Evolutionary conservation across 805 yeast genomes (phyloP).

Genomic region (Yamadazyma takamatsuzukensis): DNA sequence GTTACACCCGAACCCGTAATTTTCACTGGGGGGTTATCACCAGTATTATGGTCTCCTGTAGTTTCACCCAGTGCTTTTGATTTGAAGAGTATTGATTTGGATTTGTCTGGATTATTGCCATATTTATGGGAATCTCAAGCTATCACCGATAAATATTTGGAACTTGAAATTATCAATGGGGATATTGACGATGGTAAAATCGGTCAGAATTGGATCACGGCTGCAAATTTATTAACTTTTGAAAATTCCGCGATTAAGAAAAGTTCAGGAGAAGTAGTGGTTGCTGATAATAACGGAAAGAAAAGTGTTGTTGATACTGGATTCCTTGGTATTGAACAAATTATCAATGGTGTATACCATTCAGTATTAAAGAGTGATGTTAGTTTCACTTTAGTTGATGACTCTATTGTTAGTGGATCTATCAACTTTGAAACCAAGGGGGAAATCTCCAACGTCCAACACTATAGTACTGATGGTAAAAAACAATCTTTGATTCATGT

Average conservation of each 20-base stretch:
- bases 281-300: constrained; percentile 15
- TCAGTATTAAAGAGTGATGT: constrained; percentile 33
- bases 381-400: constrained; percentile 35
- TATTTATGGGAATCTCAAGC: constrained; percentile 49
- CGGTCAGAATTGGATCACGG: constrained; percentile 56
- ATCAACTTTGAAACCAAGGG: constrained; percentile 26
- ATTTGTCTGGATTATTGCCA: constrained; percentile 68
- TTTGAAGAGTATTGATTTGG: constrained; percentile 64
- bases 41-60: constrained; percentile 77
- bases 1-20: constrained; percentile 70
- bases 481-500: constrained; percentile 28
- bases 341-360: constrained; percentile 31
- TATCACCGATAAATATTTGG: constrained; percentile 27
- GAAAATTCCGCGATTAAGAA: constrained; percentile 39
- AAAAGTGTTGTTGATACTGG: too few species aligned
- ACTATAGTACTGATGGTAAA: constrained; percentile 37
- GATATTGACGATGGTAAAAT: constrained; percentile 18
- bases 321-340: constrained; percentile 21
- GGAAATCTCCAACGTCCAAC: constrained; percentile 35
- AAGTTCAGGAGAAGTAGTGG: constrained; percentile 37
- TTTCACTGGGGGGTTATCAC: constrained; percentile 79
- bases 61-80: constrained; percentile 76
- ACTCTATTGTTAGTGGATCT: constrained; percentile 27
- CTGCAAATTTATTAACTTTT: constrained; percentile 56
- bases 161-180: constrained; percentile 54